Percentiles rank a stretch among this genome's conserved stretches.
These are phyloP conservation scores for Vigna hirtella DNA, from an alignment of 306 rosid species.

Conservation along the genomic window DNA sequence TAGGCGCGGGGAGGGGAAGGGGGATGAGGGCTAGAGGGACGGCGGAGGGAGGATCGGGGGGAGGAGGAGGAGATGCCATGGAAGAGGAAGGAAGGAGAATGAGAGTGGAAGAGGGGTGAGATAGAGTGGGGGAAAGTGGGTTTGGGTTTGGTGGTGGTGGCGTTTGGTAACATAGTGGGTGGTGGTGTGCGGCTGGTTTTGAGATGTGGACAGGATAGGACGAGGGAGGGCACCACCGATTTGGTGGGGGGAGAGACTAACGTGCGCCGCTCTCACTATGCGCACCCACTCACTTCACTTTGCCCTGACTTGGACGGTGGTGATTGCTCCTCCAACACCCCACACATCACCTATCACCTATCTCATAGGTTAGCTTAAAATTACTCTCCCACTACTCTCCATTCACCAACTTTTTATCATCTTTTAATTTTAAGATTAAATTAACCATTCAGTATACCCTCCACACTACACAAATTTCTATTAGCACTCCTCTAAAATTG, in stretches of 20 bases:
- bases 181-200: constrained; percentile 70
- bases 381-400: no score
- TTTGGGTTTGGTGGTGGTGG: constrained; percentile 45
- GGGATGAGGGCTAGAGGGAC: constrained; percentile 59
- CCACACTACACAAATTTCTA: no score
- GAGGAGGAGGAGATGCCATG: constrained; percentile 63
- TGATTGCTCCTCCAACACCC: neutral
- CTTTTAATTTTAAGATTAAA: no score
- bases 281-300: constrained; percentile 36
- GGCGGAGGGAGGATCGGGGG: constrained; percentile 51
- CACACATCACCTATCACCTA: no score
- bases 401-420: no score
- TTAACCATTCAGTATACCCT: no score
- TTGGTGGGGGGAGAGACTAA: constrained; percentile 60
- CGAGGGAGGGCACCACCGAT: constrained; percentile 84
- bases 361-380: no score
- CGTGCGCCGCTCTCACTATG: constrained; percentile 45
- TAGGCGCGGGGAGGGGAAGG: constrained; percentile 25
- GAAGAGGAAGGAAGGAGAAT: constrained; percentile 1
- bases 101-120: neutral
- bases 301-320: neutral
- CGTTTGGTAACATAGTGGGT: constrained; percentile 57
- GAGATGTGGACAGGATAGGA: constrained; percentile 77
- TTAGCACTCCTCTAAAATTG: no score
- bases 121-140: neutral